phyloP scores from a whole-genome alignment of 768 basidiomycete species.

The Scleroderma bovista region DNA sequence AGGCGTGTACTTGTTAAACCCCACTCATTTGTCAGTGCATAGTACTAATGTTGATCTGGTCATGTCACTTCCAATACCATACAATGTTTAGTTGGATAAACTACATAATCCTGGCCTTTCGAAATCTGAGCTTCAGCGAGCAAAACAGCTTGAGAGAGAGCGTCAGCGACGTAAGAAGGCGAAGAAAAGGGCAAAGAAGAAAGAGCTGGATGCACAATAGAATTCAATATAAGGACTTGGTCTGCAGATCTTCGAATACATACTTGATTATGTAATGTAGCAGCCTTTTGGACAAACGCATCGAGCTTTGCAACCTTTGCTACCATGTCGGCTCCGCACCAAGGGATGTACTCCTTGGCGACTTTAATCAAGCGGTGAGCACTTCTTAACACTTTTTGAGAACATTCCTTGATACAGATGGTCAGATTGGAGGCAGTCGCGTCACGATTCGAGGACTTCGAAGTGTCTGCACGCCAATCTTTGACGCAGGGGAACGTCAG shows the following conservation, averaged over 20 bases:
- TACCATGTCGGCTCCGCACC: slow-evolving; percentile 20
- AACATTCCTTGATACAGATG: slow-evolving; percentile 2
- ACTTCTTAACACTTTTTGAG: slow-evolving; percentile 3
- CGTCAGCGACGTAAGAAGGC: slow-evolving; percentile 72
- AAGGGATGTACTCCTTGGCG: slow-evolving; percentile 66
- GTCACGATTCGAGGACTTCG: slow-evolving; percentile 91
- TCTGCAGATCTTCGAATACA: too few species aligned
- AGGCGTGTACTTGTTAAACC: slow-evolving; percentile 47
- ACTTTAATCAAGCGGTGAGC: slow-evolving; percentile 79
- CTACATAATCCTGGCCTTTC: slow-evolving; percentile 72
- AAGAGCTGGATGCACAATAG: slow-evolving; percentile 21
- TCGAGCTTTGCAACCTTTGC: too few species aligned
- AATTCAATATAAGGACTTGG: too few species aligned
- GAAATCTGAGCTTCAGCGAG: slow-evolving; percentile 59
- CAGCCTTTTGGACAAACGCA: too few species aligned
- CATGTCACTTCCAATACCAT: slow-evolving; percentile 1
- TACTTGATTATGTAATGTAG: too few species aligned
- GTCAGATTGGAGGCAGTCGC: slow-evolving; percentile 87
- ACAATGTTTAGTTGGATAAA: slow-evolving; percentile 54
- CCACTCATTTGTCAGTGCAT: slow-evolving; percentile 1
- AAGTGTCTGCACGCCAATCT: slow-evolving; percentile 36
- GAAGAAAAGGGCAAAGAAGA: slow-evolving; percentile 52
- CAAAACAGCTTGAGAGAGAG: slow-evolving; percentile 73
- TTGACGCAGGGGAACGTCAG: slow-evolving; percentile 25
- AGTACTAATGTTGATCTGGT: slow-evolving; percentile 14